Conservation (phyloP, 345 rosid species). For the Euphorbia pulcherrima region DNA sequence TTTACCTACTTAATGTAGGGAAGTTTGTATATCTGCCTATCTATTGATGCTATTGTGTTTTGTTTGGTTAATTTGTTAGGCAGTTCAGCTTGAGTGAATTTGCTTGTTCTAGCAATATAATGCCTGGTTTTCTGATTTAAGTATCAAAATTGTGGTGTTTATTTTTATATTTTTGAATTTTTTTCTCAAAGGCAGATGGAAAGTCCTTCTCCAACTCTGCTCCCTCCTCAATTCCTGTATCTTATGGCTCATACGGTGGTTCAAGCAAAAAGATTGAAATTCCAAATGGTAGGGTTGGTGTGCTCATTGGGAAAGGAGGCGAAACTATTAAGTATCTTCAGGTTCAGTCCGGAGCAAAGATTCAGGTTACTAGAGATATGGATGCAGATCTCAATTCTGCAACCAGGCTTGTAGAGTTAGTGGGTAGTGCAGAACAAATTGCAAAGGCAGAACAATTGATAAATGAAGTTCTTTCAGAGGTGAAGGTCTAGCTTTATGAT, state of each 20-base stretch:
- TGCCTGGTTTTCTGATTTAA: background rate
- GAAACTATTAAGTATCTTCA: conserved; percentile 96
- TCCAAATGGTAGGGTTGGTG: conserved; percentile 94
- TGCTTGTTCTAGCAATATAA: background rate
- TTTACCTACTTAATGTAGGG: background rate
- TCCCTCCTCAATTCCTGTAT: conserved; percentile 53
- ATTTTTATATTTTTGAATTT: no score
- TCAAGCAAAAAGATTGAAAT: conserved; percentile 83
- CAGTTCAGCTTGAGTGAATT: background rate
- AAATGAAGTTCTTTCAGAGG: conserved; percentile 87
- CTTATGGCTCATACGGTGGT: conserved; percentile 68
- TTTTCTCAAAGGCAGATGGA: conserved; percentile 39
- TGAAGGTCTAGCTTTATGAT: conserved; percentile 6
- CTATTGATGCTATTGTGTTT: background rate
- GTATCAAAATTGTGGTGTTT: background rate
- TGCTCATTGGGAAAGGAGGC: conserved; percentile 94
- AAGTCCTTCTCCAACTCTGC: conserved; percentile 47
- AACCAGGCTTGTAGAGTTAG: conserved; percentile 70
- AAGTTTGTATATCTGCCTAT: background rate
- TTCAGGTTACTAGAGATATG: conserved; percentile 92
- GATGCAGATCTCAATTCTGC: conserved; percentile 78
- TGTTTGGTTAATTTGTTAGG: background rate
- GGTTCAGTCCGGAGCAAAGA: conserved; percentile 91
- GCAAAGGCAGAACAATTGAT: conserved; percentile 86
- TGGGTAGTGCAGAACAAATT: conserved; percentile 81